Evolutionary conservation across 2,329 filamentous ascomycete species (phyloP), one percentile per base, ranked within the genome.

Genomic region (Intubia oerlemansii): DNA sequence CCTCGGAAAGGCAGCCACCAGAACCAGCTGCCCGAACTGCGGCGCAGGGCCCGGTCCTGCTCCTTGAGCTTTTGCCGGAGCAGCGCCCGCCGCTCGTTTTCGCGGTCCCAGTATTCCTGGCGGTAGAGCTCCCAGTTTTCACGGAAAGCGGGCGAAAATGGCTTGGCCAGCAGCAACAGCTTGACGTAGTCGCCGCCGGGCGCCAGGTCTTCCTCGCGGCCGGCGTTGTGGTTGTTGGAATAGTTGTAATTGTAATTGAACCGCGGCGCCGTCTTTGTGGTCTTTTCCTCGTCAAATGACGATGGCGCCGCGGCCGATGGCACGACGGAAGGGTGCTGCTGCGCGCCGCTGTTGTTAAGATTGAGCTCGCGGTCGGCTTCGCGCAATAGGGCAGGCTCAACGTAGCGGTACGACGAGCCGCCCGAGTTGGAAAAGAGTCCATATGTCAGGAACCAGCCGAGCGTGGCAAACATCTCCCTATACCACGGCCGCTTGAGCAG

Each of bases 111-210:
- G 51, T 93, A 98, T 35, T 93, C 84, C 19, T 75, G 72, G 30
- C 88, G 66, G 50, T 90, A 98, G 11, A 85, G 61, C 44, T 98
- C 88, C 88, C 88, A 98, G 38, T 92, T 91, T 48, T 95, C 84
- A 13, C 88, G 66, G 44, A 98, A 98, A 26, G 80, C 81, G 0
- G 88, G 75, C 5, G 80, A 90, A 44, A 98, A 98, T 0, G 84
- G 82, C 46, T 98, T 98, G 1, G 88, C 81, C 9, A 93, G 64
- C 7, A 98, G 59, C 12, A 95, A 57, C 1, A 98, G 62, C 49
- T 91, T 88, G 41, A 98, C 74, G 44, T 85, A 78, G 51, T 95
- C 82, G 3, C 88, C 88, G 0, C 84, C 85, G 0, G 79, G 70
- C 1, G 81, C 76, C 24, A 98, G 62, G 44, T 95, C 88, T 50